Evolutionary conservation across 225 moss, liverwort and hornwort species (phyloP).

Genomic region (Physcomitrium patens): DNA sequence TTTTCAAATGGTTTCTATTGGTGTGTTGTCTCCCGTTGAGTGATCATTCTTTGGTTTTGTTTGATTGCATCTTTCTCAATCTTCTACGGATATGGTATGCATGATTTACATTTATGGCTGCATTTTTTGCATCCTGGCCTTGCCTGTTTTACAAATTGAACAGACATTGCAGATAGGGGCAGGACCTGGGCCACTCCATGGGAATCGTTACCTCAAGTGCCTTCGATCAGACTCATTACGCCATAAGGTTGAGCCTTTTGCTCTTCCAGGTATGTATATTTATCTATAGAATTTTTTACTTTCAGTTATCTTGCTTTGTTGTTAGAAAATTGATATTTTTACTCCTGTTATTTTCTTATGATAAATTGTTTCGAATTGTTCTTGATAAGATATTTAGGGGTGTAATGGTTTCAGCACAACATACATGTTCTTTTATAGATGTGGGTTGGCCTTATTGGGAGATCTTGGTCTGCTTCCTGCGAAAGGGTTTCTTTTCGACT

Average conservation of each 20-base stretch:
- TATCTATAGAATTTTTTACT: neutral
- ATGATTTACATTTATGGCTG: neutral
- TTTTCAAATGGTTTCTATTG: neutral
- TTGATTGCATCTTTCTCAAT: neutral
- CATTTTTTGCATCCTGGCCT: conserved; percentile 14
- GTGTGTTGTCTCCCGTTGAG: neutral
- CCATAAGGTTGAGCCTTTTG: conserved; percentile 79
- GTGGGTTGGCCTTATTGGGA: no score
- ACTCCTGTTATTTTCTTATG: neutral
- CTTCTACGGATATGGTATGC: neutral
- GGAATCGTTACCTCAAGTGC: conserved; percentile 81
- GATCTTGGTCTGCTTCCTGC: no score
- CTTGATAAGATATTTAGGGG: no score
- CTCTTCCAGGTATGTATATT: conserved; percentile 71
- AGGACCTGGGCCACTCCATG: conserved; percentile 61
- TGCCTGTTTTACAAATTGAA: conserved; percentile 20
- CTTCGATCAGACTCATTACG: conserved; percentile 87
- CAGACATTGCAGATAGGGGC: conserved; percentile 96
- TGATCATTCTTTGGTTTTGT: conserved; percentile 3
- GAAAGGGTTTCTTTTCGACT: no score
- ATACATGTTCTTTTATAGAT: no score
- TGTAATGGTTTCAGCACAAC: no score
- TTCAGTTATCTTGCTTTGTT: neutral
- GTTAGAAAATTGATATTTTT: neutral
- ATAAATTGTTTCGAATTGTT: no score